Base-by-base conservation (phyloP, 768 basidiomycete genomes). In the Candolleomyces efflorescens region DNA sequence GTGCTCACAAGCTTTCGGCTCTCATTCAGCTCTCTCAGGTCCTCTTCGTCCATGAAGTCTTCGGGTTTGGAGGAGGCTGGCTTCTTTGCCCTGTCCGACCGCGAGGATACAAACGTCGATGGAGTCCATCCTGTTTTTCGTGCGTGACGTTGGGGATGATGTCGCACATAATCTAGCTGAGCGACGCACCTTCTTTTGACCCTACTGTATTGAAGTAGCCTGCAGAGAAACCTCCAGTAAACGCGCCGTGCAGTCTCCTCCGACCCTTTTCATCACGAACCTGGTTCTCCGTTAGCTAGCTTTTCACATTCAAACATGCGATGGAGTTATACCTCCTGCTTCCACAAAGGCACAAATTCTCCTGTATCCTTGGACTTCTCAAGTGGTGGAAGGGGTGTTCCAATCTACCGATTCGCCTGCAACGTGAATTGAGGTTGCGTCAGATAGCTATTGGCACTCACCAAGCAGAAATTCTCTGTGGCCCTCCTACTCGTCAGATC, bases 41-140 rank as follows among this genome's bases (percentile, higher is more conserved):
- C 97, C 72, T 99, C 97, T 44, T 98, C 97, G 73, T 99, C 97
- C 97, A 99, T 98, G 68, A 92, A 98, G 68, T 97, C 94, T 71
- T 96, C 92, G 0, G 93, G 88, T 32, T 80, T 79, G n/a, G 79
- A 72, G n/a, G 79, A 72, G 2, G 71, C 73, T 63, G 82, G 78
- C 63, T 81, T 71, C 68, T 87, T 87, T 47, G 83, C 83, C 49
- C 94, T 83, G 45, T 91, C 89, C 26, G 68, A 71, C 32, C 94
- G 82, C 6, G 95, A 97, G 0, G 96, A 98, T 13, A 91, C 86
- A 71, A 98, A 99, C 2, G 92, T 91, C 36, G 89, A 82, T 0
- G 97, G 97, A 7, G 92, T 71, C 94, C 95, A 99, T 85, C 96
- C 95, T 97, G 58, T 26, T 24, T 37, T 59, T 59, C 49, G n/a